Conservation (phyloP, 1,284 basidiomycete genomes). For the Cronartium quercuum region DNA sequence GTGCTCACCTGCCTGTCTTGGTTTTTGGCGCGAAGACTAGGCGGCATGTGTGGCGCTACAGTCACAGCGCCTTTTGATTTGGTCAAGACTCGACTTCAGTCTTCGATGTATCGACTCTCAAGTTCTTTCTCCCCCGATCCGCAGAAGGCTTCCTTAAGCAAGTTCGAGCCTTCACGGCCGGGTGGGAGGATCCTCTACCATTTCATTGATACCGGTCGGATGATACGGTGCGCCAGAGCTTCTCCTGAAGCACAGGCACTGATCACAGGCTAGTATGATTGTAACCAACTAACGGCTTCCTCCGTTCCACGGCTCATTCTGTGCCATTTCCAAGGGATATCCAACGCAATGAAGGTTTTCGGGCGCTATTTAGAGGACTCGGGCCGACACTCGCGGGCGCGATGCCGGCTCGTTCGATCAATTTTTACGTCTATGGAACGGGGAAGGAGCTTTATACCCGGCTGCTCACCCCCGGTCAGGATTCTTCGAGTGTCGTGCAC, state of each 20-base stretch:
- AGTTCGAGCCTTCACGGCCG: background rate
- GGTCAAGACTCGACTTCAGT: slow-evolving; percentile 94
- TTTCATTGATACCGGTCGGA: slow-evolving; percentile 88
- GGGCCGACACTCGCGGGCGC: slow-evolving; percentile 92
- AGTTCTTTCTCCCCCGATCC: slow-evolving; percentile 53
- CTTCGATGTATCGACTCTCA: slow-evolving; percentile 47
- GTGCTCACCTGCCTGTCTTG: background rate
- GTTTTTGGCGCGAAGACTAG: slow-evolving; percentile 59
- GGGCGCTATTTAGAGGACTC: slow-evolving; percentile 87
- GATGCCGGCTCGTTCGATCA: slow-evolving; percentile 79
- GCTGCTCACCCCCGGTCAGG: slow-evolving; percentile 69
- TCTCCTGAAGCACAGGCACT: too few species aligned
- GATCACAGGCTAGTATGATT: too few species aligned
- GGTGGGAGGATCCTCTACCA: slow-evolving; percentile 66
- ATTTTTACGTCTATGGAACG: slow-evolving; percentile 97
- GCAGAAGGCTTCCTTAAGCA: slow-evolving; percentile 3
- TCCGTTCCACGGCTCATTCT: too few species aligned
- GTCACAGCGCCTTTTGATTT: slow-evolving; percentile 97
- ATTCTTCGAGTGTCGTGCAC: slow-evolving; percentile 68
- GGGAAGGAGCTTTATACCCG: slow-evolving; percentile 72
- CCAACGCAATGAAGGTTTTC: slow-evolving; percentile 78
- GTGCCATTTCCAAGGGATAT: too few species aligned
- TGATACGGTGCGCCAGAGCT: slow-evolving; percentile 63
- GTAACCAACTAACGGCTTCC: too few species aligned
- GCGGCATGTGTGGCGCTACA: slow-evolving; percentile 95